A percentile compares a stretch with the other conserved stretches of the same genome.
Evolutionary conservation across 2,329 filamentous ascomycete species (phyloP).

Genomic region (Verticillium tricorpus): DNA sequence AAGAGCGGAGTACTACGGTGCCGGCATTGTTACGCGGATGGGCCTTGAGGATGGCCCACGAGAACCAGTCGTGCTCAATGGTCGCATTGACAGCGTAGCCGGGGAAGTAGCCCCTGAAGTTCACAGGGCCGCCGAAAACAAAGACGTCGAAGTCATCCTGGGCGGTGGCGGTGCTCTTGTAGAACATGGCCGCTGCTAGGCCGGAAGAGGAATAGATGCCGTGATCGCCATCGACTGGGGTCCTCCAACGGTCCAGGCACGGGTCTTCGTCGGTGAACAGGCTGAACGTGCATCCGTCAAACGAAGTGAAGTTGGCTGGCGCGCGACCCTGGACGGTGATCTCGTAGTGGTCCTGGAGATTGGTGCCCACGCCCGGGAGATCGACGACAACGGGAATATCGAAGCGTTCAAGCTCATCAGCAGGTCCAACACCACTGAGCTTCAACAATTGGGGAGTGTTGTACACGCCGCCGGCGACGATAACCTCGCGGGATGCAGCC

Average conservation of each 20-base stretch:
- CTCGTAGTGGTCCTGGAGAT: constrained; percentile 55
- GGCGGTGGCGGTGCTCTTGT: constrained; percentile 20
- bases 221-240: constrained; percentile 35
- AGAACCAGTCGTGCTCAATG: constrained; percentile 32
- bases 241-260: constrained; percentile 23
- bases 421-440: constrained; percentile 43
- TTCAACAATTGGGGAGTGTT: constrained; percentile 51
- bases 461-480: constrained; percentile 46
- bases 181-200: constrained; percentile 19
- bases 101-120: constrained; percentile 35
- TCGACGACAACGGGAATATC: constrained; percentile 41
- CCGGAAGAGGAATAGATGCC: constrained; percentile 21
- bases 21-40: constrained; percentile 60
- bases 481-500: constrained; percentile 40
- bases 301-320: constrained; percentile 30
- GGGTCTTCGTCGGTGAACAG: constrained; percentile 25
- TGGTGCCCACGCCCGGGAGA: constrained; percentile 55
- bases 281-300: constrained; percentile 23
- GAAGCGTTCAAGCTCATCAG: constrained; percentile 30
- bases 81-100: constrained; percentile 26
- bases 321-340: constrained; percentile 38
- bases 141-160: constrained; percentile 25
- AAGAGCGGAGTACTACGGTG: constrained; percentile 54
- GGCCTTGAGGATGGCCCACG: constrained; percentile 52
- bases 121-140: constrained; percentile 31